These are phyloP conservation scores for Saitozyma sp. DNA, from an alignment of 768 basidiomycete genomes.

Conservation along the genomic window DNA sequence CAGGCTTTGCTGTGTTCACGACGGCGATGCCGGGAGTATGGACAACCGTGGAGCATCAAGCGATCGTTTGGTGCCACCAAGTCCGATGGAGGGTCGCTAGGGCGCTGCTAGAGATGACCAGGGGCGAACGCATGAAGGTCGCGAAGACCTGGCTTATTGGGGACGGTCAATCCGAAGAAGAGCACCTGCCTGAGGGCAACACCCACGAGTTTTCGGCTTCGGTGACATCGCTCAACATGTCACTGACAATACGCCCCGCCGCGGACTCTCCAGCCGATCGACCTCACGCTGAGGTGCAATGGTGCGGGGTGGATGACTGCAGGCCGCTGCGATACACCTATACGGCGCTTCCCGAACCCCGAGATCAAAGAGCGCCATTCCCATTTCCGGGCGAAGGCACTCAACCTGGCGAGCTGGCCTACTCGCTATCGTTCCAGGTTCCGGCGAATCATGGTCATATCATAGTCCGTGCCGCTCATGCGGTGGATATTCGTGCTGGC, in stretches of 20 bases:
- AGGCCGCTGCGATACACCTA: too few relatives aligned
- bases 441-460: not conserved
- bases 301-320: too few relatives aligned
- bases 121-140: not conserved
- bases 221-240: too few relatives aligned
- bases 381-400: slow-evolving; percentile 40
- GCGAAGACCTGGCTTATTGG: not conserved
- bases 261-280: too few relatives aligned
- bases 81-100: slow-evolving; percentile 85
- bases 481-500: too few relatives aligned
- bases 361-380: slow-evolving; percentile 16
- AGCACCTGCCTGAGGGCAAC: too few relatives aligned
- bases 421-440: not conserved
- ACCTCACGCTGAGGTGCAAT: too few relatives aligned
- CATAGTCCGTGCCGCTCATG: too few relatives aligned
- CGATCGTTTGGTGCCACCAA: slow-evolving; percentile 99
- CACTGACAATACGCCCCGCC: too few relatives aligned
- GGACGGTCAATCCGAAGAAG: too few relatives aligned
- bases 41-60: slow-evolving; percentile 92
- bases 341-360: too few relatives aligned
- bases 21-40: slow-evolving; percentile 85
- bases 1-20: slow-evolving; percentile 65
- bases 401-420: slow-evolving; percentile 19
- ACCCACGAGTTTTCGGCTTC: too few relatives aligned
- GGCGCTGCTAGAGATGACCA: slow-evolving; percentile 62